Evolutionary conservation across 2,329 filamentous ascomycete species (phyloP).

Genomic region (Colletotrichum eremochloae): DNA sequence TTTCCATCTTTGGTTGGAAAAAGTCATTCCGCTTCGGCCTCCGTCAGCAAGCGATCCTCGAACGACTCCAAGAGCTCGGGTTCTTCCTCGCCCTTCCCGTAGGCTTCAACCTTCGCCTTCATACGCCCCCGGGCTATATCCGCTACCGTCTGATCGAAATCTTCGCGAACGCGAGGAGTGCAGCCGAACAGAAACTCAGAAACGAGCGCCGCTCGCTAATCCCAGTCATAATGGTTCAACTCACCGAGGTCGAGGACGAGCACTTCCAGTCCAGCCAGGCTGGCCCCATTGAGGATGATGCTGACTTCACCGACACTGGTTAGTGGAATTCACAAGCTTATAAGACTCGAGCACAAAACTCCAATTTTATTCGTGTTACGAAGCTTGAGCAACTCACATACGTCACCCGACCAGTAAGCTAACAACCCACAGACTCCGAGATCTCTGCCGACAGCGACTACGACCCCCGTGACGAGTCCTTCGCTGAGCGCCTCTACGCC

Average conservation of each 20-base stretch:
- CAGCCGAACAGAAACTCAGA: constrained; percentile 1
- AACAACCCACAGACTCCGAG: constrained; percentile 73
- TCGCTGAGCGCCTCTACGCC: constrained; percentile 78
- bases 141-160: constrained; percentile 22
- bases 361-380: not conserved
- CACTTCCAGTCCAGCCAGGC: constrained; percentile 83
- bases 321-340: constrained; percentile 50
- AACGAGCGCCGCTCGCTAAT: constrained; percentile 15
- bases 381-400: constrained; percentile 9
- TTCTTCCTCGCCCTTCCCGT: constrained; percentile 23
- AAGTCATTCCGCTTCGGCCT: constrained; percentile 27
- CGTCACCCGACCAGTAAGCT: constrained; percentile 29
- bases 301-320: constrained; percentile 96
- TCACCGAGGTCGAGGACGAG: constrained; percentile 97
- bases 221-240: constrained; percentile 84
- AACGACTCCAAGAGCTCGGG: constrained; percentile 24
- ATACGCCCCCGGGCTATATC: constrained; percentile 25
- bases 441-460: constrained; percentile 85
- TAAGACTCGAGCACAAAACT: not conserved
- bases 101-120: constrained; percentile 27
- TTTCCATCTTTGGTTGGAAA: constrained; percentile 27
- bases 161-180: not conserved
- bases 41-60: constrained; percentile 23
- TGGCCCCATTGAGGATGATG: constrained; percentile 83
- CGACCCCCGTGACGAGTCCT: constrained; percentile 68